Evolutionary conservation across 345 rosid genomes (phyloP).

Genomic region (Psidium guajava): DNA sequence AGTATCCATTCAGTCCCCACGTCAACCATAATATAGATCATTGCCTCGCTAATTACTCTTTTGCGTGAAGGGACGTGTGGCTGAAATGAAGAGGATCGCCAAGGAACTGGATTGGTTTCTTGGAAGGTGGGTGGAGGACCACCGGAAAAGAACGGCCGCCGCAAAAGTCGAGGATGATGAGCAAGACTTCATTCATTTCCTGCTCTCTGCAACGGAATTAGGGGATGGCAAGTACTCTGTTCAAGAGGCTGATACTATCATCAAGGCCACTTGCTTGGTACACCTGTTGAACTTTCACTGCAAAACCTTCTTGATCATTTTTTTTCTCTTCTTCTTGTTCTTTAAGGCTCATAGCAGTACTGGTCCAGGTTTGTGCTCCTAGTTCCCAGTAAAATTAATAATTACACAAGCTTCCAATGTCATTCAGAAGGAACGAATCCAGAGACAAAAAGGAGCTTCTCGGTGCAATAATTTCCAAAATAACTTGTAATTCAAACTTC

Average conservation of each 20-base stretch:
- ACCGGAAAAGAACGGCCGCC: slow-evolving; percentile 8
- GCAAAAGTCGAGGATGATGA: slow-evolving; percentile 1
- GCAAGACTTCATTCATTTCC: slow-evolving; percentile 15
- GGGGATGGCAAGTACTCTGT: neutral
- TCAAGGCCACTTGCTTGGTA: slow-evolving; percentile 17
- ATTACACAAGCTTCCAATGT: neutral
- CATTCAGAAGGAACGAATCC: neutral
- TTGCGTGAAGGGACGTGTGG: slow-evolving; percentile 2
- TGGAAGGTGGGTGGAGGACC: slow-evolving; percentile 27
- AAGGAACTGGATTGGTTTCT: slow-evolving; percentile 25
- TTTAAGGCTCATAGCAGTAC: neutral
- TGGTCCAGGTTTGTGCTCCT: neutral
- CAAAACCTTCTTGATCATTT: neutral
- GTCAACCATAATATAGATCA: neutral
- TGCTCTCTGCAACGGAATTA: slow-evolving; percentile 5
- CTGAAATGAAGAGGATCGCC: slow-evolving; percentile 19
- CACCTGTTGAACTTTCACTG: neutral
- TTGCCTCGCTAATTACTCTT: neutral
- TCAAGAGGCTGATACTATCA: neutral
- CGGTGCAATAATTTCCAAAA: neutral
- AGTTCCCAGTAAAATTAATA: neutral
- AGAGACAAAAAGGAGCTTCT: neutral
- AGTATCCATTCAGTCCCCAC: neutral
- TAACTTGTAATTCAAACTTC: neutral
- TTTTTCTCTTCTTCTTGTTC: neutral